Percentiles rank a stretch among this genome's conserved stretches.
Evolutionary conservation across 2,329 filamentous ascomycete species (phyloP).

Genomic region (Canariomyces notabilis): DNA sequence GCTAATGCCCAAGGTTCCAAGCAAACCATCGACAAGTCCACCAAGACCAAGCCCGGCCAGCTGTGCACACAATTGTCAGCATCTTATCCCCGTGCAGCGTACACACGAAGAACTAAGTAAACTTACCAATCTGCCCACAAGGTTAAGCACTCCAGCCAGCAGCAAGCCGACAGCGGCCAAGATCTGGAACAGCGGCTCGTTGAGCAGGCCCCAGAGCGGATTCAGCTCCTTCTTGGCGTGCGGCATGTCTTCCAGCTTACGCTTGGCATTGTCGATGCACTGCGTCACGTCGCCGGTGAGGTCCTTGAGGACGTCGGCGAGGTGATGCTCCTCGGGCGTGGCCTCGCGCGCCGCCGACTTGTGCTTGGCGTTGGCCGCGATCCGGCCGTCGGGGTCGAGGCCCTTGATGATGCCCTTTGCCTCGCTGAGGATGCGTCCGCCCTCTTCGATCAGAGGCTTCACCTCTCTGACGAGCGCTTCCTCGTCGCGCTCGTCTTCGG

Average conservation of each 20-base stretch:
- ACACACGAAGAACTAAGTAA: background rate
- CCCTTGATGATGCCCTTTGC: constrained; percentile 82
- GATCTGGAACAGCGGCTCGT: constrained; percentile 88
- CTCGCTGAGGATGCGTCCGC: constrained; percentile 73
- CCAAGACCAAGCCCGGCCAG: constrained; percentile 78
- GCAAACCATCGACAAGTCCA: constrained; percentile 70
- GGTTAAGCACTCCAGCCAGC: constrained; percentile 73
- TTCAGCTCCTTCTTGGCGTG: constrained; percentile 93
- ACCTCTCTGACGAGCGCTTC: constrained; percentile 82
- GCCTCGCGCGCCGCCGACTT: constrained; percentile 70
- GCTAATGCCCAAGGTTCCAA: constrained; percentile 71
- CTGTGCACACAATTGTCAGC: constrained; percentile 28
- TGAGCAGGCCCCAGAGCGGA: constrained; percentile 77
- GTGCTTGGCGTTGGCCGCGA: constrained; percentile 79
- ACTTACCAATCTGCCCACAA: constrained; percentile 68
- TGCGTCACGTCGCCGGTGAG: constrained; percentile 75
- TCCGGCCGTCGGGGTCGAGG: constrained; percentile 82
- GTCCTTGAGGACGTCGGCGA: constrained; percentile 82
- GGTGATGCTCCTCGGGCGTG: constrained; percentile 74
- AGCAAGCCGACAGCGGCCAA: constrained; percentile 81
- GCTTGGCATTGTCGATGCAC: constrained; percentile 82
- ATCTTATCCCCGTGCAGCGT: background rate
- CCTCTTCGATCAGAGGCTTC: constrained; percentile 84
- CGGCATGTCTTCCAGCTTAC: constrained; percentile 86
- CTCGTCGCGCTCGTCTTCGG: constrained; percentile 84